Evolutionary conservation across 2,329 filamentous ascomycete species (phyloP).

Genomic region (Cadophora sp.): DNA sequence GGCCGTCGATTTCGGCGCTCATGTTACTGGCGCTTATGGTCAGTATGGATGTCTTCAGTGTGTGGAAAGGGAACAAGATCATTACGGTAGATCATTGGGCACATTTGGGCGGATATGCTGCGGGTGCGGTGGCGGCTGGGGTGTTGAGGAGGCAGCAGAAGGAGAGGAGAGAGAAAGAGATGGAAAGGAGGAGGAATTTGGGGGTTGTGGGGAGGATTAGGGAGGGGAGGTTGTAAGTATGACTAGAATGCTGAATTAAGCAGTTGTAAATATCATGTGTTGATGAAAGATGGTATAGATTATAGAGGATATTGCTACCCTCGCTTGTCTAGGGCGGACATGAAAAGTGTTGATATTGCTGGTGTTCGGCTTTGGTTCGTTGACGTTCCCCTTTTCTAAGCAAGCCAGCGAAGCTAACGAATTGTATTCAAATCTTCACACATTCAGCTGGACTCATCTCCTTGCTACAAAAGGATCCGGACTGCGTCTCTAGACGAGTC

Average conservation of each 20-base stretch:
- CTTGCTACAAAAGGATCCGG: no score
- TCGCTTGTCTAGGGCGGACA: no score
- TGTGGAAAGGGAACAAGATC: slow-evolving; percentile 37
- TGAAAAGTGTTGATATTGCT: no score
- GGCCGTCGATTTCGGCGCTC: slow-evolving; percentile 59
- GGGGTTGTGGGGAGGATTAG: slow-evolving; percentile 32
- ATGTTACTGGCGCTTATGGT: slow-evolving; percentile 59
- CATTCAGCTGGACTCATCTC: no score
- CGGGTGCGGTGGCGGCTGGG: slow-evolving; percentile 41
- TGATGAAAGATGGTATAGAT: not conserved
- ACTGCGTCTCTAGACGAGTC: no score
- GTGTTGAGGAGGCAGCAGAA: slow-evolving; percentile 34
- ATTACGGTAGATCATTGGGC: slow-evolving; percentile 46
- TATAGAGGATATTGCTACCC: not conserved
- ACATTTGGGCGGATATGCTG: slow-evolving; percentile 47
- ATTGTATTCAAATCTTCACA: no score
- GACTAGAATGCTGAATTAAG: no score
- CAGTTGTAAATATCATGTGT: slow-evolving; percentile 11
- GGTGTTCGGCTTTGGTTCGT: no score
- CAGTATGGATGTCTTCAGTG: slow-evolving; percentile 56
- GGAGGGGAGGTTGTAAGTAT: slow-evolving; percentile 27
- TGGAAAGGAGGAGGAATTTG: slow-evolving; percentile 35
- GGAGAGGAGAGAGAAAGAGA: slow-evolving; percentile 35
- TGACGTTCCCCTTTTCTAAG: no score
- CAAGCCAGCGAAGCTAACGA: no score